These are phyloP conservation scores for Populus tomentosa DNA, from an alignment of 441 rosid genomes.

Conservation along the genomic window DNA sequence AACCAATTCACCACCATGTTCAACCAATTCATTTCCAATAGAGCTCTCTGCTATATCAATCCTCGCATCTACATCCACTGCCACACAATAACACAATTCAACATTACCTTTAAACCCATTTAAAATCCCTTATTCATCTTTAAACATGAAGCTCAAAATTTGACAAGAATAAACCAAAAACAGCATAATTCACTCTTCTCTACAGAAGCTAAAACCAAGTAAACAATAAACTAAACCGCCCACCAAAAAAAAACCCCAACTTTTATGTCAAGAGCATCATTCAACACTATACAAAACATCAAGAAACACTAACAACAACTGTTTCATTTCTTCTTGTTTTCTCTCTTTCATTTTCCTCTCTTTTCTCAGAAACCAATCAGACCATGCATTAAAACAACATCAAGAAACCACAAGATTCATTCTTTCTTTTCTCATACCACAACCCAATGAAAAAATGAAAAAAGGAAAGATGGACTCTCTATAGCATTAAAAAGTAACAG, in stretches of 20 bases:
- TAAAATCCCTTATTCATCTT: background rate
- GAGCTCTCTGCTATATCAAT: conserved; percentile 4
- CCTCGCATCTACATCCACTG: conserved; percentile 56
- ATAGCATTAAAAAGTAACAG: background rate
- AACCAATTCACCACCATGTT: conserved; percentile 31
- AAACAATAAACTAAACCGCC: background rate
- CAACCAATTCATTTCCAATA: background rate
- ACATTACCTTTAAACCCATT: background rate
- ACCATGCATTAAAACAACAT: background rate
- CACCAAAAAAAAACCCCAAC: background rate
- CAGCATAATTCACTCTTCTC: background rate
- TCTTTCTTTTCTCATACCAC: background rate
- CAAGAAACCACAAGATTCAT: background rate
- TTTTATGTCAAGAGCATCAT: background rate
- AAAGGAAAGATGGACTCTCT: background rate
- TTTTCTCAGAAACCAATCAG: background rate
- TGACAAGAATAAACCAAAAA: background rate
- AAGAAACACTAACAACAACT: background rate
- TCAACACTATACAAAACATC: background rate
- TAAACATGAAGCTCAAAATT: background rate
- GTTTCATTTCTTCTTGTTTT: background rate
- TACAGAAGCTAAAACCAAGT: background rate
- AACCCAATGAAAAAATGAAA: background rate
- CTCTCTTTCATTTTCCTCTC: background rate
- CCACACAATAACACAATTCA: conserved; percentile 12